phyloP scores from a whole-genome alignment of 768 basidiomycete species.

The Sistotremastrum niveocremeum region DNA sequence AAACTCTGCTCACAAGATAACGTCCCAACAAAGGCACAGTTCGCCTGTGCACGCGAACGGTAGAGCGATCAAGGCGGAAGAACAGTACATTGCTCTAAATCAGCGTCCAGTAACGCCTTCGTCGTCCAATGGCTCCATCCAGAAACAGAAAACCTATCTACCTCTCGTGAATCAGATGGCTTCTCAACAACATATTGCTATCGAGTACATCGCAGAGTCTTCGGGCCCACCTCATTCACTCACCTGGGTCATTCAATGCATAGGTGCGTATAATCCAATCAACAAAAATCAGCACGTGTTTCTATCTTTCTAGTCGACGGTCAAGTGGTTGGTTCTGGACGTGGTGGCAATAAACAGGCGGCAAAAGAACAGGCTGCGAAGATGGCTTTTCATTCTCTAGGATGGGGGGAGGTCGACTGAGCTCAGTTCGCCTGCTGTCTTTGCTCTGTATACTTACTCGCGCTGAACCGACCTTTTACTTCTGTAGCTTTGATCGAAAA shows the following conservation, averaged over 20 bases:
- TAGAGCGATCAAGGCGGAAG: too few relatives aligned
- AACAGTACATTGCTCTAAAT: too few relatives aligned
- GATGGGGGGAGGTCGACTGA: conserved; percentile 32
- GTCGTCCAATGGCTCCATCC: too few relatives aligned
- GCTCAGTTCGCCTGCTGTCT: too few relatives aligned
- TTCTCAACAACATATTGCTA: conserved; percentile 44
- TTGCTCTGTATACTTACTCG: too few relatives aligned
- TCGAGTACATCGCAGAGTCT: conserved; percentile 48
- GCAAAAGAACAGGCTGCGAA: conserved; percentile 71
- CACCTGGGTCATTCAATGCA: conserved; percentile 51
- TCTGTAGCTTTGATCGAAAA: too few relatives aligned
- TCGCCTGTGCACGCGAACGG: too few relatives aligned
- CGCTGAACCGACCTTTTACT: too few relatives aligned
- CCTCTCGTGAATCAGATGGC: conserved; percentile 67
- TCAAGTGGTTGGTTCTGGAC: conserved; percentile 49
- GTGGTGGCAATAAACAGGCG: conserved; percentile 55
- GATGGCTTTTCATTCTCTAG: conserved; percentile 60
- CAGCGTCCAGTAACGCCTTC: too few relatives aligned
- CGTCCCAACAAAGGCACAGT: too few relatives aligned
- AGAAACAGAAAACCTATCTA: conserved; percentile 32
- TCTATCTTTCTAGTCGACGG: conserved; percentile 40
- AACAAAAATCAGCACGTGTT: not conserved
- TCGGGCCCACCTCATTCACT: conserved; percentile 56
- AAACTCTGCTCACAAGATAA: too few relatives aligned
- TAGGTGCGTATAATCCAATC: conserved; percentile 35